A percentile compares a stretch with the other conserved stretches of the same genome.
These are phyloP conservation scores for Talaromyces liani DNA, from an alignment of 495 filamentous ascomycete species.

Conservation along the genomic window DNA sequence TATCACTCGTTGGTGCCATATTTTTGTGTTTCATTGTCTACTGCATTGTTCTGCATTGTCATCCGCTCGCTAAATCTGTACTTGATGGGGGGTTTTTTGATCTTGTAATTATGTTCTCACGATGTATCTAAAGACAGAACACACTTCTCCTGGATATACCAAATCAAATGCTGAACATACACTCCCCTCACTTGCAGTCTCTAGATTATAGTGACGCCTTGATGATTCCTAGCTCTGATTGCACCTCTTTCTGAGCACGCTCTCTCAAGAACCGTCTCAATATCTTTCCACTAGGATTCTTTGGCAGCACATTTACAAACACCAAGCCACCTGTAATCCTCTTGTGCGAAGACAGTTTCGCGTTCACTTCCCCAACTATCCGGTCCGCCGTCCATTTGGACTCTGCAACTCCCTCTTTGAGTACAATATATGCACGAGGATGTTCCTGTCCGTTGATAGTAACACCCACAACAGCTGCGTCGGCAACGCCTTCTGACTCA, in stretches of 20 bases:
- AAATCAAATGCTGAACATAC: neutral
- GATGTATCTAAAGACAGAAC: neutral
- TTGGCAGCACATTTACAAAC: slow-evolving; percentile 53
- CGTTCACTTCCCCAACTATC: slow-evolving; percentile 23
- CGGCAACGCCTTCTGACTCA: slow-evolving; percentile 29
- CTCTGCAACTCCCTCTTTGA: slow-evolving; percentile 41
- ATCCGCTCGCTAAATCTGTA: neutral
- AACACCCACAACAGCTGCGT: slow-evolving; percentile 33
- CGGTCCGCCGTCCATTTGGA: slow-evolving; percentile 13
- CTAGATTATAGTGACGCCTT: neutral
- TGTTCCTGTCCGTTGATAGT: slow-evolving; percentile 45
- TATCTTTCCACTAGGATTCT: slow-evolving; percentile 40
- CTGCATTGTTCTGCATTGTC: neutral
- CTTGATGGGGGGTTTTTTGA: neutral
- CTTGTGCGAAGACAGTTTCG: slow-evolving; percentile 46
- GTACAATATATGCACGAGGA: slow-evolving; percentile 30
- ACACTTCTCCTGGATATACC: neutral
- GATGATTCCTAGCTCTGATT: neutral
- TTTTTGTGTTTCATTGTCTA: neutral
- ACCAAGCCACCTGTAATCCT: slow-evolving; percentile 52
- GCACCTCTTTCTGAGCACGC: slow-evolving; percentile 20
- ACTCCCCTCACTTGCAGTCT: neutral
- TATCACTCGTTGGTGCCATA: neutral
- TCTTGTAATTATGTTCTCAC: neutral
- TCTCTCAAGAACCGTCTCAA: slow-evolving; percentile 28